These are phyloP conservation scores for Rhodotorula sp. DNA, from an alignment of 1,284 basidiomycete genomes.

Conservation along the genomic window DNA sequence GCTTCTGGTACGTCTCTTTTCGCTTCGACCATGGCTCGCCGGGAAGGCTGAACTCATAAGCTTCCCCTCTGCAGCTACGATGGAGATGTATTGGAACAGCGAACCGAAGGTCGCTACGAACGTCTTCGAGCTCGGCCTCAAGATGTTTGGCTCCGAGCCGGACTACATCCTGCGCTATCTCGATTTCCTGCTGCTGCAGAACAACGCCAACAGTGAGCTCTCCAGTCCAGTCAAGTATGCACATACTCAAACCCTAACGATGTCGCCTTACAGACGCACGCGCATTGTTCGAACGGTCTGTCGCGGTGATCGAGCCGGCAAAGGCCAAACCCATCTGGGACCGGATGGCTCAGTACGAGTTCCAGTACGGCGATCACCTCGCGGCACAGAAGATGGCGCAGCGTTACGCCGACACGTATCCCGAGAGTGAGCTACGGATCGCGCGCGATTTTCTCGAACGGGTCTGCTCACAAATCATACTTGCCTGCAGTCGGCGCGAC, in stretches of 20 bases:
- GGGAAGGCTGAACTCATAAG: background rate
- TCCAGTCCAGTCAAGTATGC: background rate
- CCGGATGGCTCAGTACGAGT: constrained; percentile 92
- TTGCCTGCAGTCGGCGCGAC: constrained; percentile 70
- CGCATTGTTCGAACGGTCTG: constrained; percentile 88
- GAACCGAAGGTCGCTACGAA: constrained; percentile 79
- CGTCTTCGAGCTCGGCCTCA: constrained; percentile 93
- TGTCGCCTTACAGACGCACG: constrained; percentile 69
- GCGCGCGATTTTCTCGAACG: background rate
- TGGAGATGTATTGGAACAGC: constrained; percentile 94
- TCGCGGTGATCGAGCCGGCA: constrained; percentile 71
- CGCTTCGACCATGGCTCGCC: background rate
- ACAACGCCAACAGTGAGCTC: constrained; percentile 86
- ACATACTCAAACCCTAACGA: background rate
- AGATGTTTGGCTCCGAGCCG: constrained; percentile 76
- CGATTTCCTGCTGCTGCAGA: constrained; percentile 87
- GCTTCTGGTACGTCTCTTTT: constrained; percentile 65
- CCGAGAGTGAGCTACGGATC: constrained; percentile 60
- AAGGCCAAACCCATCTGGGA: constrained; percentile 88
- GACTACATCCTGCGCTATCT: constrained; percentile 87
- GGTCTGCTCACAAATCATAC: background rate
- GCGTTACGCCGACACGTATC: constrained; percentile 82
- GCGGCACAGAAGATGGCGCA: constrained; percentile 85
- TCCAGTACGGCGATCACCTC: constrained; percentile 89
- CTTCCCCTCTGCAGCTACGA: constrained; percentile 62